Conservation (phyloP, 202 grass and related monocot genomes). For the Zizania palustris region DNA sequence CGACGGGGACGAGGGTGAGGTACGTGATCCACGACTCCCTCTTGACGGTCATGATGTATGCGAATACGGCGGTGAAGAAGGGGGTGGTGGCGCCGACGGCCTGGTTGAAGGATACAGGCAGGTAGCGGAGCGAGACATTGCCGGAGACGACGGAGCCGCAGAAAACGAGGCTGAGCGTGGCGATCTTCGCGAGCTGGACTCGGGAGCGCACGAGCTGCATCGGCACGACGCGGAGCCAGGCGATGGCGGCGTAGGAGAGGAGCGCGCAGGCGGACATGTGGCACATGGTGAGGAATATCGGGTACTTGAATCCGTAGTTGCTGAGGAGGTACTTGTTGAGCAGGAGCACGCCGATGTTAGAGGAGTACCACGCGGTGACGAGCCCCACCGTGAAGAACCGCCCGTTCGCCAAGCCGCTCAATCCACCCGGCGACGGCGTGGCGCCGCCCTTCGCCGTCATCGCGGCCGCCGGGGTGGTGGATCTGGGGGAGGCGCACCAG, state of each 20-base stretch:
- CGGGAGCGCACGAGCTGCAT: conserved; percentile 71
- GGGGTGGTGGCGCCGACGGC: conserved; percentile 91
- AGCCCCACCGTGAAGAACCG: conserved; percentile 74
- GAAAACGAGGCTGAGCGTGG: conserved; percentile 89
- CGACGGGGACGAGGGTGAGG: conserved; percentile 81
- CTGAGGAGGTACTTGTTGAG: conserved; percentile 92
- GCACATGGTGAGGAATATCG: conserved; percentile 95
- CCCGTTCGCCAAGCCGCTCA: conserved; percentile 37
- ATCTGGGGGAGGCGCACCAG: conserved; percentile 38
- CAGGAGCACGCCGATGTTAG: conserved; percentile 90
- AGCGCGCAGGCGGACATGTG: conserved; percentile 85
- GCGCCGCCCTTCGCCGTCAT: conserved; percentile 74
- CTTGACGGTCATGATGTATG: conserved; percentile 86
- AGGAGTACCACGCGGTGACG: conserved; percentile 76
- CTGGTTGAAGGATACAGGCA: conserved; percentile 96
- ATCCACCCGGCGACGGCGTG: conserved; percentile 47
- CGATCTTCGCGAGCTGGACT: conserved; percentile 81
- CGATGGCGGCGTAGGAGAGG: conserved; percentile 79
- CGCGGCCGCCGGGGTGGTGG: conserved; percentile 39
- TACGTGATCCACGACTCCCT: conserved; percentile 87
- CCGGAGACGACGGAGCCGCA: conserved; percentile 90
- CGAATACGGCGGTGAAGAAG: conserved; percentile 96
- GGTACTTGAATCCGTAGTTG: conserved; percentile 94
- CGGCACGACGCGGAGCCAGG: conserved; percentile 76
- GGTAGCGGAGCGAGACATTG: conserved; percentile 83